Evolutionary conservation across 2,329 filamentous ascomycete species (phyloP).

Genomic region (Penicillium sp.): DNA sequence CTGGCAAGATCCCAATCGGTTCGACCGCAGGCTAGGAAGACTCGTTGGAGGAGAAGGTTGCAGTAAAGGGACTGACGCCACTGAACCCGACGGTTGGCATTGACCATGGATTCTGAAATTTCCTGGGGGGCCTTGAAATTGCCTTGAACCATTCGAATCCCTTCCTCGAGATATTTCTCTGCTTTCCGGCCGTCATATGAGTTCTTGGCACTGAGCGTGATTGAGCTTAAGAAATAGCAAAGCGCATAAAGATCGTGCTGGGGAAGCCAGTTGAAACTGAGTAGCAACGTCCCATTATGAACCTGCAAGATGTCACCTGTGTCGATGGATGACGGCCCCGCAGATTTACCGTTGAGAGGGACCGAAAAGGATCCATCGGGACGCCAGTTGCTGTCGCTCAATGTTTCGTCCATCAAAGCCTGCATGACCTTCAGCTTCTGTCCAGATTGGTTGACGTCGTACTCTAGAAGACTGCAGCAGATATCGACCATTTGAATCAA

Average conservation of each 20-base stretch:
- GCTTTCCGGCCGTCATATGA: conserved; percentile 55
- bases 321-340: conserved; percentile 40
- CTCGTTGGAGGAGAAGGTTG: conserved; percentile 69
- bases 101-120: conserved; percentile 55
- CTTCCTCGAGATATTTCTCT: conserved; percentile 58
- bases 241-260: conserved; percentile 60
- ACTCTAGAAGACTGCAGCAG: conserved; percentile 58
- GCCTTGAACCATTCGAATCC: conserved; percentile 53
- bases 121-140: conserved; percentile 42
- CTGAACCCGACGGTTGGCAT: conserved; percentile 58
- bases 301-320: conserved; percentile 46
- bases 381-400: conserved; percentile 48
- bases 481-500: conserved; percentile 63
- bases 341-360: conserved; percentile 45
- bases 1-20: conserved; percentile 68
- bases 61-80: conserved; percentile 67
- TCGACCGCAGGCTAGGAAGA: conserved; percentile 67
- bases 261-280: conserved; percentile 62
- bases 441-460: conserved; percentile 52
- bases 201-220: conserved; percentile 57
- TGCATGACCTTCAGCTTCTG: conserved; percentile 59
- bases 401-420: conserved; percentile 51
- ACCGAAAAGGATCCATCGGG: conserved; percentile 50
- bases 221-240: conserved; percentile 59
- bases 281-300: conserved; percentile 43